Evolutionary conservation across 768 basidiomycete species (phyloP), one percentile per base, ranked within the genome.

Genomic region (Fomitopsis pulvina): DNA sequence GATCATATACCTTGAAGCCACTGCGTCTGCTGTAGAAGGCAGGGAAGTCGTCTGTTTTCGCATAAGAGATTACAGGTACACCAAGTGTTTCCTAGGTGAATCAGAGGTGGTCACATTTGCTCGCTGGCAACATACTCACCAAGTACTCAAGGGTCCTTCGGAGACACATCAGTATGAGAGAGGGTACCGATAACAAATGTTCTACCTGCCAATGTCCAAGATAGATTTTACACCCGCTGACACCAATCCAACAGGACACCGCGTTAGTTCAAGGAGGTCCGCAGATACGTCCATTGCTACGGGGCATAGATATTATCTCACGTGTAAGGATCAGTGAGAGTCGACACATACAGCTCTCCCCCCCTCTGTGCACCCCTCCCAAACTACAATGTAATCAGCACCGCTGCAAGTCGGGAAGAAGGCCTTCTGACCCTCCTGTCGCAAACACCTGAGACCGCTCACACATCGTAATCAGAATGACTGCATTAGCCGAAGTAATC

Each of bases 201-300:
- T 10, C 5, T 48, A 81, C 87, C 79, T 77, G 51, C 87, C 87
- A 52, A 98, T 93, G 64, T 99, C 96, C 38, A 99, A 66, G 53
- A 99, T 97, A 0, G 88, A 91, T 65, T 98, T 99, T 18, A 90
- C 83, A 10, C 96, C 96, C 9, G 93, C 87, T 16, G 94, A 95
- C 9, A 98, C 82, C 29, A 99, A 76, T 2, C 87, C 92, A 40
- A 98, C 89, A 20, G 93, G 87, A 58, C 91, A 95, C 18, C 90
- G 77, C 20, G 87, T 75, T 28, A 99, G 78, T 63, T 97, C 92
- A 8, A 85, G 83, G 14, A 99, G 73, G 64, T 99, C 95, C 14
- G 95, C 92, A 14, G 95, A 97, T 25, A 99, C 72, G 60, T 99
- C 95, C 81, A 98, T 81, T 16, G 90, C 92, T 96, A 57, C 27